Conservation (phyloP, 805 yeast species). For the Tetrapisispora taiwanensis region DNA sequence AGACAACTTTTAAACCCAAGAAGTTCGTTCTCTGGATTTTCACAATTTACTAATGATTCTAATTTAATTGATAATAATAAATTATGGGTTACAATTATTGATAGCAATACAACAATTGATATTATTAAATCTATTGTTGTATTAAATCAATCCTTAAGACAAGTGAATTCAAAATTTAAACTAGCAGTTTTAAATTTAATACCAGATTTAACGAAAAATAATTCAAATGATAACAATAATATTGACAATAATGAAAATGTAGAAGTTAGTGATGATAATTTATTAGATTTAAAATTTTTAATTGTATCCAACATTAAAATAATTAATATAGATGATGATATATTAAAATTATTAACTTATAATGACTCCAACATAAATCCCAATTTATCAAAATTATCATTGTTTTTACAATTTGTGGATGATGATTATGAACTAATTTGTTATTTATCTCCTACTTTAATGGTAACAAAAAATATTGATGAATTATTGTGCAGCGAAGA, state of each 20-base stretch:
- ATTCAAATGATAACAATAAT: background rate
- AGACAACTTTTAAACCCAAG: conserved; percentile 28
- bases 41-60: conserved; percentile 13
- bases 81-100: conserved; percentile 26
- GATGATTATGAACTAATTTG: conserved; percentile 20
- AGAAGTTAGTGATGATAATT: background rate
- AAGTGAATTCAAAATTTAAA: conserved; percentile 16
- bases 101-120: conserved; percentile 13
- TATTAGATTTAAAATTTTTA: conserved; percentile 3
- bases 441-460: conserved; percentile 24
- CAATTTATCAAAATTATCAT: conserved; percentile 7
- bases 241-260: no score
- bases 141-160: conserved; percentile 16
- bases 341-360: background rate
- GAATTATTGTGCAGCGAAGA: conserved; percentile 20
- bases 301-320: conserved; percentile 10
- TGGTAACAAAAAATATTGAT: conserved; percentile 24
- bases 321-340: conserved; percentile 3
- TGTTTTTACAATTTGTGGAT: conserved; percentile 17
- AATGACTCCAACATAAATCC: background rate
- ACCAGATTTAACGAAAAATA: background rate
- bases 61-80: conserved; percentile 2
- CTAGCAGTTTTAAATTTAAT: conserved; percentile 17
- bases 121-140: conserved; percentile 18
- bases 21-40: conserved; percentile 27